Conservation (phyloP, 2,329 filamentous ascomycete genomes). For the Leptosphaerulina australis region DNA sequence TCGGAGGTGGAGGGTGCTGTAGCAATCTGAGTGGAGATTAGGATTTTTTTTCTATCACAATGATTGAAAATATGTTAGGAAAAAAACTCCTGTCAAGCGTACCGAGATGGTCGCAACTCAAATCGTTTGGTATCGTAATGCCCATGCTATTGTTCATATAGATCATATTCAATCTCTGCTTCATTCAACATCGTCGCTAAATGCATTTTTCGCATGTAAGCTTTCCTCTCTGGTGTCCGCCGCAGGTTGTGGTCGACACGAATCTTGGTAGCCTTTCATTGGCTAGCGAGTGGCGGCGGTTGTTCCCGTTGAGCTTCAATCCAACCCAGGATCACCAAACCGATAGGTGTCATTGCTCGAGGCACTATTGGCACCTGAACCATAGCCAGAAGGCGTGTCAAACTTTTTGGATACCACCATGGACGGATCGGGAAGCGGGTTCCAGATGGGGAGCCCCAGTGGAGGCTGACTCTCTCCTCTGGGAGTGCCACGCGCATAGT, state of each 20-base stretch:
- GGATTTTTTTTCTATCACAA: slow-evolving; percentile 17
- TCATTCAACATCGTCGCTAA: slow-evolving; percentile 11
- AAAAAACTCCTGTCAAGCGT: slow-evolving; percentile 22
- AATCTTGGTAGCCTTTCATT: neutral
- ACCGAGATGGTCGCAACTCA: slow-evolving; percentile 23
- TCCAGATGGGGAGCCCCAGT: slow-evolving; percentile 67
- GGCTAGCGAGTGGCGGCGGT: neutral
- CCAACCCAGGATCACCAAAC: slow-evolving; percentile 47
- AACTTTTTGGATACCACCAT: slow-evolving; percentile 29
- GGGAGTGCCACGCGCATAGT: slow-evolving; percentile 67
- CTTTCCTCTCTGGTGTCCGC: neutral
- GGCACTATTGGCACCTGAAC: slow-evolving; percentile 40
- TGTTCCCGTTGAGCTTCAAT: slow-evolving; percentile 17
- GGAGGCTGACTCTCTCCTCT: slow-evolving; percentile 67
- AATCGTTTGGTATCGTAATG: slow-evolving; percentile 23
- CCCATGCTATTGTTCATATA: slow-evolving; percentile 13
- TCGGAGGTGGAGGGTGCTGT: neutral
- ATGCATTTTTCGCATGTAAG: slow-evolving; percentile 2
- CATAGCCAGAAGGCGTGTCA: slow-evolving; percentile 44
- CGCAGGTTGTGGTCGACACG: neutral
- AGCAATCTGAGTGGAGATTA: slow-evolving; percentile 9
- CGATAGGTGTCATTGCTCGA: slow-evolving; percentile 43
- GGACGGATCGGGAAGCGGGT: slow-evolving; percentile 30
- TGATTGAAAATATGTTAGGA: slow-evolving; percentile 13
- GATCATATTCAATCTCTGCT: slow-evolving; percentile 13